Percentiles rank a stretch among this genome's conserved stretches.
phyloP scores from a whole-genome alignment of 1,284 basidiomycete species.

The Cutaneotrichosporon curvatum region DNA sequence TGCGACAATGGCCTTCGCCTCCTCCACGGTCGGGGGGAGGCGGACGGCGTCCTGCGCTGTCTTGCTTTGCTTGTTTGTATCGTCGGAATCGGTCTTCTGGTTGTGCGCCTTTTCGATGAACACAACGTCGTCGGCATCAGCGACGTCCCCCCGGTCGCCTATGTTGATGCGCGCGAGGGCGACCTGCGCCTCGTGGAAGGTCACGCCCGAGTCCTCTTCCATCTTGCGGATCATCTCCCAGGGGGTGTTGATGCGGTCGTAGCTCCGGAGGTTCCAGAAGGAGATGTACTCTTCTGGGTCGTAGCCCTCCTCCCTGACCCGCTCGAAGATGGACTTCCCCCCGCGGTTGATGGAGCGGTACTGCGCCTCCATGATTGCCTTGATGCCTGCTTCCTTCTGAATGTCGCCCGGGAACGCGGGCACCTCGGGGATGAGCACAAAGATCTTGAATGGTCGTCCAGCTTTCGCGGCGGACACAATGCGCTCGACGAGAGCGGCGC shows the following conservation, averaged over 20 bases:
- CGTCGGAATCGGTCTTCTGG: slow-evolving; percentile 56
- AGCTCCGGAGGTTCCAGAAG: slow-evolving; percentile 82
- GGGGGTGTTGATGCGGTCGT: slow-evolving; percentile 82
- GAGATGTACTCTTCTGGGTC: slow-evolving; percentile 61
- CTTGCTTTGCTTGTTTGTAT: slow-evolving; percentile 42
- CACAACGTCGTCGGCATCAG: slow-evolving; percentile 46
- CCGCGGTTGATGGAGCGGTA: slow-evolving; percentile 77
- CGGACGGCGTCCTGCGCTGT: slow-evolving; percentile 38
- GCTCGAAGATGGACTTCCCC: slow-evolving; percentile 75
- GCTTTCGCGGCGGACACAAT: slow-evolving; percentile 68
- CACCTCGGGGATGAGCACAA: slow-evolving; percentile 65
- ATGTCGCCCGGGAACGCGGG: slow-evolving; percentile 62
- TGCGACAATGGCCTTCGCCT: slow-evolving; percentile 58
- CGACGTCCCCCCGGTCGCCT: slow-evolving; percentile 35
- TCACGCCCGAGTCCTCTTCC: slow-evolving; percentile 66
- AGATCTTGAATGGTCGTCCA: slow-evolving; percentile 66
- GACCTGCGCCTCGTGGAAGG: slow-evolving; percentile 76
- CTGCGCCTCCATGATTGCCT: slow-evolving; percentile 50
- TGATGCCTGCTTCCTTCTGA: slow-evolving; percentile 60
- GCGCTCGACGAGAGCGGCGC: slow-evolving; percentile 66
- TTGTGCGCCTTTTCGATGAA: slow-evolving; percentile 46
- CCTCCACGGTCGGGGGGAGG: slow-evolving; percentile 59
- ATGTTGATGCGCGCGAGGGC: slow-evolving; percentile 79
- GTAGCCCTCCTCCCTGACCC: slow-evolving; percentile 66
- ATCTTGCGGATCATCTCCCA: slow-evolving; percentile 58